Percentiles rank a stretch among this genome's conserved stretches.
Evolutionary conservation across 768 basidiomycete genomes (phyloP).

Genomic region (Suillus sp.): DNA sequence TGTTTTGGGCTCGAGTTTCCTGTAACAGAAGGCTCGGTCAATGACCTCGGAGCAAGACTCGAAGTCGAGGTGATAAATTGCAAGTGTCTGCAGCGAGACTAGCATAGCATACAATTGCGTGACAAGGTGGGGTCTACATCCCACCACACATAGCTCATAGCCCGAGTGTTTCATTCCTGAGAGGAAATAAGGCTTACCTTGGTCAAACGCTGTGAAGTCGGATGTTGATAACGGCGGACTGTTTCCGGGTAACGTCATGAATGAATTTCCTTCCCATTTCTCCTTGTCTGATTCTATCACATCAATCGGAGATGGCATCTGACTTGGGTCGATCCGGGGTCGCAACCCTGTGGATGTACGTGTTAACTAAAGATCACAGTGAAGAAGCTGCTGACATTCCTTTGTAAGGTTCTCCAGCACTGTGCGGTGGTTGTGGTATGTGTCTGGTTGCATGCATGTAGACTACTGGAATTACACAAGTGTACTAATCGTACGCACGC

Average conservation of each 20-base stretch:
- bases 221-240: slow-evolving; percentile 85
- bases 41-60: background rate
- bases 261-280: slow-evolving; percentile 73
- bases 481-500: background rate
- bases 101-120: background rate
- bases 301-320: slow-evolving; percentile 90
- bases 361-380: slow-evolving; percentile 11
- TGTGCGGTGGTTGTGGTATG: slow-evolving; percentile 64
- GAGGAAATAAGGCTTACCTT: slow-evolving; percentile 50
- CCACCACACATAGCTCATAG: background rate
- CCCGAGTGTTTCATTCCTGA: background rate
- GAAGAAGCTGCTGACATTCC: slow-evolving; percentile 28
- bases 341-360: slow-evolving; percentile 57
- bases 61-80: background rate
- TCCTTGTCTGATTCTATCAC: slow-evolving; percentile 77
- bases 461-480: background rate
- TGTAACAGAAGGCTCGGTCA: slow-evolving; percentile 23
- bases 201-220: slow-evolving; percentile 88
- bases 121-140: background rate
- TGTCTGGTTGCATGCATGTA: slow-evolving; percentile 22
- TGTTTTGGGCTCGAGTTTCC: slow-evolving; percentile 93
- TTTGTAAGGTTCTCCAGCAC: slow-evolving; percentile 52
- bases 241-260: slow-evolving; percentile 59
- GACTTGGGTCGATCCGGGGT: slow-evolving; percentile 80
- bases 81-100: background rate